phyloP scores from a whole-genome alignment of 169 alveolate species.

The Amoebophrya sp. region DNA sequence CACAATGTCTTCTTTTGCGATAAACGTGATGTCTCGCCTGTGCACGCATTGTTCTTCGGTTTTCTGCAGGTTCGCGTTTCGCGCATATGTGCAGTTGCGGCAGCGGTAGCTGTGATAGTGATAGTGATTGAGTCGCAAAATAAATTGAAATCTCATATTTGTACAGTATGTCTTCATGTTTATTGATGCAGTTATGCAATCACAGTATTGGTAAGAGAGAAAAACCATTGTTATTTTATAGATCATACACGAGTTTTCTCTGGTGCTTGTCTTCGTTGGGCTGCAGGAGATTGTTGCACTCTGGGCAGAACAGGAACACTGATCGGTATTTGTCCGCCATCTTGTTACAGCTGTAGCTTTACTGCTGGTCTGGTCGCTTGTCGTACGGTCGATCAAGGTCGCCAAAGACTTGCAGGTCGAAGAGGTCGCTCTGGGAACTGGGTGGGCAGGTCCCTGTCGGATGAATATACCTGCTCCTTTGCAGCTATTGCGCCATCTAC shows the following conservation, averaged over 20 bases:
- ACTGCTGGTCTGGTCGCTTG: no score
- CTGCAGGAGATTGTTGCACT: background rate
- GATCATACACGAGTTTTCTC: background rate
- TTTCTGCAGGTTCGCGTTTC: background rate
- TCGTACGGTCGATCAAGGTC: no score
- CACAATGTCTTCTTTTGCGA: background rate
- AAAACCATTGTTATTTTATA: no score
- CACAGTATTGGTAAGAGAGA: no score
- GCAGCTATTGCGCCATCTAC: no score
- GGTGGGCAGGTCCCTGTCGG: no score
- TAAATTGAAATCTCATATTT: background rate
- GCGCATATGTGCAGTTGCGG: background rate
- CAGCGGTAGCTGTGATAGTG: background rate
- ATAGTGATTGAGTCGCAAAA: background rate
- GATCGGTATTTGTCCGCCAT: background rate
- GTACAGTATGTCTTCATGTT: no score
- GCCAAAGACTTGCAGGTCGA: no score
- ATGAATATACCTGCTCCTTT: no score
- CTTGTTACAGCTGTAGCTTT: no score
- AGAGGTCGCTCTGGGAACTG: no score
- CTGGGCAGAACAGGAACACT: background rate
- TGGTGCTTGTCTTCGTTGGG: background rate
- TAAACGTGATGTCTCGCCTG: background rate
- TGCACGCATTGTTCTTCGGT: background rate
- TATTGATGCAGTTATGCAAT: no score